Evolutionary conservation across 768 basidiomycete genomes (phyloP).

Genomic region (Pleurotus djamor): DNA sequence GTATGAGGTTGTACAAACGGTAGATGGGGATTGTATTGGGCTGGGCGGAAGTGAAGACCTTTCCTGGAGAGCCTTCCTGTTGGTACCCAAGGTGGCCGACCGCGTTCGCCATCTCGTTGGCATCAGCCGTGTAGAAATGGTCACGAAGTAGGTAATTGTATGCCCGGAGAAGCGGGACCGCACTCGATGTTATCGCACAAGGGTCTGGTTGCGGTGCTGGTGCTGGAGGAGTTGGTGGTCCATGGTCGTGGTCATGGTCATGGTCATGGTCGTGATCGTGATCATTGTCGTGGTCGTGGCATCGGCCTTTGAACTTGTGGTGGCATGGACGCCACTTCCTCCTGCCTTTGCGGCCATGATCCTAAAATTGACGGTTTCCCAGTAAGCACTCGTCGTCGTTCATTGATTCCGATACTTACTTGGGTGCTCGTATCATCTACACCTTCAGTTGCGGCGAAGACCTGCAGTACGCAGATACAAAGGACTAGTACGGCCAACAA

Average conservation of each 20-base stretch:
- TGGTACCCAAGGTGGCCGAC: background rate
- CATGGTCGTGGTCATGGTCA: background rate
- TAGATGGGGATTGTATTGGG: slow-evolving; percentile 9
- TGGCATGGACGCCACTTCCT: background rate
- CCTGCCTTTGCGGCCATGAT: background rate
- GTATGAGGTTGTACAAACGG: slow-evolving; percentile 9
- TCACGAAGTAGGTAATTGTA: background rate
- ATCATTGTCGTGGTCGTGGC: background rate
- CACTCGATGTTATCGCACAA: background rate
- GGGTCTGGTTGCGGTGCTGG: background rate
- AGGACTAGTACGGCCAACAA: too few relatives aligned
- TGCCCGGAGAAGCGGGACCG: background rate
- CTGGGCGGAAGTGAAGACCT: slow-evolving; percentile 8
- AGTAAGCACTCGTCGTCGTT: background rate
- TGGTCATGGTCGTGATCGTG: background rate
- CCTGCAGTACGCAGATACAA: too few relatives aligned
- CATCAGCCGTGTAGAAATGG: slow-evolving; percentile 7
- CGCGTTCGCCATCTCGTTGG: background rate
- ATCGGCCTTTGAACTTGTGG: background rate
- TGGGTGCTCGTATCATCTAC: too few relatives aligned
- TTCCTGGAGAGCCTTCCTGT: background rate
- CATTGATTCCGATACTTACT: too few relatives aligned
- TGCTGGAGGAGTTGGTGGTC: background rate
- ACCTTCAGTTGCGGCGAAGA: too few relatives aligned
- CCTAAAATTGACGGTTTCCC: background rate